Conservation (phyloP, 2,329 filamentous ascomycete genomes). For the Geoglossum cookeanum region DNA sequence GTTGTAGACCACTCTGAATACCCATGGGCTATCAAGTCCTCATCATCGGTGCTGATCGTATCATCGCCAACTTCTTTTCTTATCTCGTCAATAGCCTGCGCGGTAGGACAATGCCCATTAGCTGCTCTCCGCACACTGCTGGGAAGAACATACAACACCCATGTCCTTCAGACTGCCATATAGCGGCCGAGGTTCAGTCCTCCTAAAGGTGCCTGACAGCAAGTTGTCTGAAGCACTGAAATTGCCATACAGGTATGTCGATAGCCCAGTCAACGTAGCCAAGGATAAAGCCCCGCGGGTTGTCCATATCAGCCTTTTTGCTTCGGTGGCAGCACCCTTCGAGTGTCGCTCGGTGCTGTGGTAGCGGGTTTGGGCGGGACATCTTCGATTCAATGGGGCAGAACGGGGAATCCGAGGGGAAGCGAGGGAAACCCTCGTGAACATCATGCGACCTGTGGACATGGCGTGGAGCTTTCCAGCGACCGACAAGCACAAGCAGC, state of each 20-base stretch:
- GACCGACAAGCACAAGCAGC: background rate
- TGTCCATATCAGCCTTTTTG: background rate
- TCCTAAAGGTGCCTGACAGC: background rate
- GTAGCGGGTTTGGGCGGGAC: background rate
- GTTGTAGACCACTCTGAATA: slow-evolving; percentile 53
- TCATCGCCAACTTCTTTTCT: slow-evolving; percentile 34
- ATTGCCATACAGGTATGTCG: background rate
- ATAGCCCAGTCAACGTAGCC: background rate
- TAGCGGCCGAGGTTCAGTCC: background rate
- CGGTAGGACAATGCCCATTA: background rate
- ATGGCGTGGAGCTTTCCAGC: background rate
- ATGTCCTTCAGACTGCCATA: slow-evolving; percentile 2
- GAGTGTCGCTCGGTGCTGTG: background rate
- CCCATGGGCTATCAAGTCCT: slow-evolving; percentile 43
- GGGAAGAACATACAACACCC: background rate
- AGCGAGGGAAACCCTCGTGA: slow-evolving; percentile 2
- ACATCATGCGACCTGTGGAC: slow-evolving; percentile 1
- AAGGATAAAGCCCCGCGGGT: background rate
- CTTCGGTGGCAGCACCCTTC: background rate
- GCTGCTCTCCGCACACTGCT: background rate
- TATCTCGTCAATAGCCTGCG: slow-evolving; percentile 36
- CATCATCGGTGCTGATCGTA: slow-evolving; percentile 41
- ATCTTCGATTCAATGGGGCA: background rate
- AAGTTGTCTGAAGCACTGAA: background rate
- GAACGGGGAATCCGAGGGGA: background rate